Percentiles rank a stretch among this genome's conserved stretches.
Evolutionary conservation across 805 yeast genomes (phyloP).

Genomic region (Kazachstania bromeliacearum): DNA sequence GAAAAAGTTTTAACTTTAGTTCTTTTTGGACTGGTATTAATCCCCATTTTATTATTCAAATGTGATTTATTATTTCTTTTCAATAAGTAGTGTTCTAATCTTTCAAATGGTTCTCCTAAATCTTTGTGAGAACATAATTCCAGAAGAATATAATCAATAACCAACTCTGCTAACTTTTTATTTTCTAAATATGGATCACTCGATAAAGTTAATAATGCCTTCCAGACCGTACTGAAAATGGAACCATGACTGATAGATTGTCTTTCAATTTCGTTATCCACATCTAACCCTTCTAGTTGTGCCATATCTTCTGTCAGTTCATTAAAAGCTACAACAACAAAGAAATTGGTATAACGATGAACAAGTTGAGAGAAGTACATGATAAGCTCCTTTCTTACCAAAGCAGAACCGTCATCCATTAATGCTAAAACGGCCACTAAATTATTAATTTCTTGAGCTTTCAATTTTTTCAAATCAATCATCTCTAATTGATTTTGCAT

Average conservation of each 20-base stretch:
- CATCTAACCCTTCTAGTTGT: constrained; percentile 37
- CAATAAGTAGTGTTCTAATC: constrained; percentile 55
- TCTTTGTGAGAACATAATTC: constrained; percentile 44
- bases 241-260: constrained; percentile 79
- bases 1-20: constrained; percentile 10
- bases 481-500: constrained; percentile 23
- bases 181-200: constrained; percentile 87
- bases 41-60: constrained; percentile 5
- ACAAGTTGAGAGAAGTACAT: constrained; percentile 71
- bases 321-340: constrained; percentile 77
- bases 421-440: constrained; percentile 59
- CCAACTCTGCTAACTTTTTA: constrained; percentile 55
- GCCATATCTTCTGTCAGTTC: constrained; percentile 75
- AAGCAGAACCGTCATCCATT: constrained; percentile 79
- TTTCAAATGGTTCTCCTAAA: constrained; percentile 53
- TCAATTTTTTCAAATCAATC: constrained; percentile 36
- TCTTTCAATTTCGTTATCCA: constrained; percentile 40
- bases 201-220: constrained; percentile 64
- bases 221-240: constrained; percentile 79
- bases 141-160: constrained; percentile 63
- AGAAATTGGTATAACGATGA: constrained; percentile 57
- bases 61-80: constrained; percentile 34
- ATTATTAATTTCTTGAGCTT: constrained; percentile 58
- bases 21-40: constrained; percentile 4
- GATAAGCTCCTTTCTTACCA: constrained; percentile 79